Base-by-base conservation (phyloP, 257 asterid species). In the Hygrophila difformis region DNA sequence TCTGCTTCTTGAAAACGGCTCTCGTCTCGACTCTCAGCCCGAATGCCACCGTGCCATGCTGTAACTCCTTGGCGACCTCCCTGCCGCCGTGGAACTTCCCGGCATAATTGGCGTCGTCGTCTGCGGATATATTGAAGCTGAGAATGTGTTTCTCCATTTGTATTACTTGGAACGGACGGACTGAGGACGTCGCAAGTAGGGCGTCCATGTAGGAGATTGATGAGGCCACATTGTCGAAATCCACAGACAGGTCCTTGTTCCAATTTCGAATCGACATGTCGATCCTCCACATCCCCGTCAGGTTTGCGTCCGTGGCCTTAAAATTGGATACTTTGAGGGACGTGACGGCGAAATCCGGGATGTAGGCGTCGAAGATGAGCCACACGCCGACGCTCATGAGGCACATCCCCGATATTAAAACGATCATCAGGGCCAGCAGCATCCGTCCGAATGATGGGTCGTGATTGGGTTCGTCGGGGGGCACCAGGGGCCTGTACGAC, bases 291-390 rank as follows among this genome's bases (percentile, higher is more conserved):
- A 2, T 16, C 0, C 67, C 78, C 0, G 45, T 1, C 0, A 72
- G 1, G 34, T 28, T 3, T 0, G 70, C 1, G 16, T 47, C 17
- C 2, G 55, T 40, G 2, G 50, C 37, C 11, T n/a, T 57, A 39
- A 81, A 55, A 21, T 63, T 71, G 1, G 84, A 47, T 3, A 77
- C 78, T 0, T 52, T 28, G 12, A 77, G 8, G 1, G 77, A 51
- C 0, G 47, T 5, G 5, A 77, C 62, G 4, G 29, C 40, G 28
- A 81, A 77, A 0, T 62, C 71, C 0, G 84, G 93, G 0, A 54
- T 12, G 35, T 66, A 62, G 24, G 71, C 55, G 1, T 80, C 84
- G 16, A 72, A 81, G 4, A 81, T 64, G 49, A 65, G 31, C 84
- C 81, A 81, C 48, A 75, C 51, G 37, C 67, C 59, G 3, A 81